phyloP scores from a whole-genome alignment of 2,329 filamentous ascomycete genomes.

The Xylaria arbuscula region DNA sequence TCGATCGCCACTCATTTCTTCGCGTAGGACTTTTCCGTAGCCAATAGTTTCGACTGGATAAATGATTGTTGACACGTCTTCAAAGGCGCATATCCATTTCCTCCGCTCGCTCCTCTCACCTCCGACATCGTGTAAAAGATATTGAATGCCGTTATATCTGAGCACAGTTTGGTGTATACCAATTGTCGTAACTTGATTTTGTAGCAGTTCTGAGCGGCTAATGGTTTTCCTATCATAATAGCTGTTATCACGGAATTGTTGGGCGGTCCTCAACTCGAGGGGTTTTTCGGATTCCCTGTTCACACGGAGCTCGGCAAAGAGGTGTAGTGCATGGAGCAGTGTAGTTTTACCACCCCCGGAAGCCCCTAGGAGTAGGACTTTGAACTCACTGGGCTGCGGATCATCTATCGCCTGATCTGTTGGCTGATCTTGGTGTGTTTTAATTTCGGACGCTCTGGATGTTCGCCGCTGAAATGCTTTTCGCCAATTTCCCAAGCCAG shows the following conservation, averaged over 20 bases:
- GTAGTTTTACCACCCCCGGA: constrained; percentile 30
- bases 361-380: constrained; percentile 29
- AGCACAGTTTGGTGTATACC: constrained; percentile 17
- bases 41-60: constrained; percentile 26
- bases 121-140: constrained; percentile 19
- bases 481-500: too few species aligned
- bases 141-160: background rate
- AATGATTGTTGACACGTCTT: constrained; percentile 19
- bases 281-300: background rate
- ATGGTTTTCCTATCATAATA: constrained; percentile 22
- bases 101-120: constrained; percentile 25
- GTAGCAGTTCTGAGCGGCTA: constrained; percentile 12
- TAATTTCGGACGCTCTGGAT: too few species aligned
- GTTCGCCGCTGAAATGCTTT: too few species aligned
- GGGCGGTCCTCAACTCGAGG: background rate
- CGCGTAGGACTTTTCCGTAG: constrained; percentile 5
- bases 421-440: too few species aligned
- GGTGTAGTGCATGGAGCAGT: constrained; percentile 14
- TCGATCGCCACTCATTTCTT: constrained; percentile 1
- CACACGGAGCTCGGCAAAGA: background rate
- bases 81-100: constrained; percentile 27
- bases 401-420: too few species aligned
- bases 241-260: constrained; percentile 22
- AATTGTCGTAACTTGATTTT: constrained; percentile 22
- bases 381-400: too few species aligned